Base-by-base conservation (phyloP, 129 eudicot species). In the Calendula officinalis region DNA sequence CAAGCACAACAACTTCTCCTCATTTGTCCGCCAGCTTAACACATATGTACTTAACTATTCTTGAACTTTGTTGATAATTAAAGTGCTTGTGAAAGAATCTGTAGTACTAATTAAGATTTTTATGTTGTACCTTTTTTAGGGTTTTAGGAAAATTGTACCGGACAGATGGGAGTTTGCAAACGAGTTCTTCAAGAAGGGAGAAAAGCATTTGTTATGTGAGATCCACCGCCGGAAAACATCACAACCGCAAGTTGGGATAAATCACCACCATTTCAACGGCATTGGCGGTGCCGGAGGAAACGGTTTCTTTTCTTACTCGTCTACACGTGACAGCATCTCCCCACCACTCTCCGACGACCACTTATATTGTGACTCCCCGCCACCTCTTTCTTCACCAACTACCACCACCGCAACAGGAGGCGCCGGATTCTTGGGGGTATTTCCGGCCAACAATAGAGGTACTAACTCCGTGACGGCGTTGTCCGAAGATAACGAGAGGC, bases 91-190 rank as follows among this genome's bases (percentile, higher is more conserved):
- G 1, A 22, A 22, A 22, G 35, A 8, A 27, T 52, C 4, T 13
- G 8, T 0, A 52, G 45, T 69, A 48, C 49, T 67, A 16, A 75
- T 74, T 61, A 22, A 22, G 10, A 41, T 32, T 0, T 30, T 56
- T 56, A 17, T 37, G 44, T 33, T 22, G 54, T 66, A 13, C 49
- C 8, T 55, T 16, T 34, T 5, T 43, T 79, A 91, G 98, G 98
- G 98, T 84, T 91, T 91, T 77, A 72, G 95, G 58, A 91, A 91
- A 73, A 88, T 91, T 32, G 98, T 91, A 10, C 96, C 98, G 2
- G 98, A 91, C 70, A 84, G 96, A 76, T 91, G 98, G 98, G 98
- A 91, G 79, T 91, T 91, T 47, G 98, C 98, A 0, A 91, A 91
- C 39, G 94, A 91, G 68, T 87, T 54, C 68, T 91, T 91, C 77